Evolutionary conservation across 345 rosid species (phyloP).

Genomic region (Punica granatum): DNA sequence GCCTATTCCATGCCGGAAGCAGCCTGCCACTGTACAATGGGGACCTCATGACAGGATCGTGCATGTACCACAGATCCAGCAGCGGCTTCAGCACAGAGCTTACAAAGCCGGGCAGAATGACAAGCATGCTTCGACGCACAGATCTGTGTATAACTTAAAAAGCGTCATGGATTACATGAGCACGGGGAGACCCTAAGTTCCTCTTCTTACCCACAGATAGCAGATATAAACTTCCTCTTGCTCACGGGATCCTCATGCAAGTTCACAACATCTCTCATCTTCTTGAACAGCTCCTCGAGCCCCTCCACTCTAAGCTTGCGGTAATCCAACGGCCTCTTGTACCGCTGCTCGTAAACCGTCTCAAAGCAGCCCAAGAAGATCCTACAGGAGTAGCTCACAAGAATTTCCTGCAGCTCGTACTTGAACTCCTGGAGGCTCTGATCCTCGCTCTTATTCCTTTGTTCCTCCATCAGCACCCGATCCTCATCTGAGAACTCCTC

Average conservation of each 20-base stretch:
- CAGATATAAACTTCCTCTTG: slow-evolving; percentile 49
- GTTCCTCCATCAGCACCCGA: slow-evolving; percentile 35
- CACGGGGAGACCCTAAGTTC: neutral
- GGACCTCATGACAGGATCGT: neutral
- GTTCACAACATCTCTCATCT: slow-evolving; percentile 55
- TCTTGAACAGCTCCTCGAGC: slow-evolving; percentile 71
- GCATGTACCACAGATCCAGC: neutral
- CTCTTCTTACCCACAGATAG: slow-evolving; percentile 25
- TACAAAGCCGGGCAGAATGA: neutral
- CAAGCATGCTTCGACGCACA: neutral
- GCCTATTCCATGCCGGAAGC: neutral
- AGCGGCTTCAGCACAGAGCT: neutral
- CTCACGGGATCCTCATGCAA: slow-evolving; percentile 54
- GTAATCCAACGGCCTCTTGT: slow-evolving; percentile 61
- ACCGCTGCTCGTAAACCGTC: slow-evolving; percentile 68
- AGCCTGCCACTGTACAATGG: neutral
- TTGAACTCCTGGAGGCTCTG: slow-evolving; percentile 55
- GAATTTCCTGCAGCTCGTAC: slow-evolving; percentile 72
- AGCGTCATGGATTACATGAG: neutral
- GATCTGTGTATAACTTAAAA: neutral
- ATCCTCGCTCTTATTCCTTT: slow-evolving; percentile 24
- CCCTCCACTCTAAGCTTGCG: slow-evolving; percentile 46
- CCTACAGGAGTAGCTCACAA: slow-evolving; percentile 73
- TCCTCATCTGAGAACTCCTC: slow-evolving; percentile 74
- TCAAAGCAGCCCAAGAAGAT: slow-evolving; percentile 74